These are phyloP conservation scores for Dryadomyces quercivorus DNA, from an alignment of 2,329 filamentous ascomycete genomes.

Conservation along the genomic window DNA sequence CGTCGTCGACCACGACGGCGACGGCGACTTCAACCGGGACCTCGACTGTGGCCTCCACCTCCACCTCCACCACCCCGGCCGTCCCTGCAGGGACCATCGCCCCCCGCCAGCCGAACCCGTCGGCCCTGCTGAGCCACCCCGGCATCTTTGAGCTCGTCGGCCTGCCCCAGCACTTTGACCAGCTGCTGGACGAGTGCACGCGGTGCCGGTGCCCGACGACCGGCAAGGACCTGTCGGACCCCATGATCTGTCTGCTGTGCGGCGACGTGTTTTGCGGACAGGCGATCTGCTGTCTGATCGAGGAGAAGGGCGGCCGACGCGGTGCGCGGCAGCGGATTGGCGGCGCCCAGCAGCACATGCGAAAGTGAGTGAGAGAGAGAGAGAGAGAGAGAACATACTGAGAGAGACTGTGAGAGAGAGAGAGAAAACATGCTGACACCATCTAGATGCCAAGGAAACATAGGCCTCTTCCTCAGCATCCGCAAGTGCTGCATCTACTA, in stretches of 20 bases:
- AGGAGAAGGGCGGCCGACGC: conserved; percentile 32
- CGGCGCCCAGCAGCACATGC: conserved; percentile 83
- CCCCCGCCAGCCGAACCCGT: conserved; percentile 11
- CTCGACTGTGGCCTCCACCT: too few relatives aligned
- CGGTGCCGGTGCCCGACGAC: conserved; percentile 74
- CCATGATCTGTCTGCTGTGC: conserved; percentile 86
- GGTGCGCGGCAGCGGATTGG: conserved; percentile 42
- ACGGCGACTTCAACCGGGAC: conserved; percentile 14
- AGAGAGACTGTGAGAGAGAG: background rate
- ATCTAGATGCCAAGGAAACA: conserved; percentile 68
- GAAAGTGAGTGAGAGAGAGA: conserved; percentile 49
- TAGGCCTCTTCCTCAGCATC: conserved; percentile 93
- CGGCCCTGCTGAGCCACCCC: conserved; percentile 58
- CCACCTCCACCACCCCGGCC: too few relatives aligned
- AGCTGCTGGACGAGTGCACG: conserved; percentile 83
- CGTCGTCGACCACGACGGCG: conserved; percentile 11
- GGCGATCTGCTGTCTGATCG: conserved; percentile 75
- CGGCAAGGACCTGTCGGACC: conserved; percentile 82
- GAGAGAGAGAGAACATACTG: background rate
- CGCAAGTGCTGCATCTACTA: conserved; percentile 91
- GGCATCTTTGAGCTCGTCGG: conserved; percentile 91
- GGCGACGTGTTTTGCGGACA: conserved; percentile 96
- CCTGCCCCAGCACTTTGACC: conserved; percentile 82
- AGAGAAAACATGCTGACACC: background rate
- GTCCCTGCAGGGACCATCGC: too few relatives aligned